phyloP scores from a whole-genome alignment of 805 yeast genomes.

The Metschnikowia lunata region DNA sequence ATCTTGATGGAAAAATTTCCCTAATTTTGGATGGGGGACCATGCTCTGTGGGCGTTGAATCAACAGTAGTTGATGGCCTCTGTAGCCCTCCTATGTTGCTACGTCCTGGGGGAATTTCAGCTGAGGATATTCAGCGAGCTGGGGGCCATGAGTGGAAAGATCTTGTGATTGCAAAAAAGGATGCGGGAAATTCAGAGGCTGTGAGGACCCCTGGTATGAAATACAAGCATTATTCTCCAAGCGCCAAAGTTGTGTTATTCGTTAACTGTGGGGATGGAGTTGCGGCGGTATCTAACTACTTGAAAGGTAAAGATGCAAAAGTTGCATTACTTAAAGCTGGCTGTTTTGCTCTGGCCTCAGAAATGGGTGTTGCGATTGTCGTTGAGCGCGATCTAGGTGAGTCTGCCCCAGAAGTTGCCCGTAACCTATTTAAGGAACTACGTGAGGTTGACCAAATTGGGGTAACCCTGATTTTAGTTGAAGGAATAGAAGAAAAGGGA shows the following conservation, averaged over 20 bases:
- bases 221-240: slow-evolving; percentile 91
- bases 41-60: slow-evolving; percentile 85
- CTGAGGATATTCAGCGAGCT: slow-evolving; percentile 60
- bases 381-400: slow-evolving; percentile 40
- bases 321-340: slow-evolving; percentile 51
- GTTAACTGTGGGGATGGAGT: slow-evolving; percentile 45
- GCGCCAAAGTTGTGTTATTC: slow-evolving; percentile 73
- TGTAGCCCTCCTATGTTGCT: slow-evolving; percentile 79
- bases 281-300: slow-evolving; percentile 26
- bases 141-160: slow-evolving; percentile 72
- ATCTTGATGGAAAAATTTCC: slow-evolving; percentile 76
- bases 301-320: slow-evolving; percentile 21
- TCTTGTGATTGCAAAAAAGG: slow-evolving; percentile 58
- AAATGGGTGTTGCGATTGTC: slow-evolving; percentile 12
- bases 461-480: slow-evolving; percentile 74
- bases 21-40: slow-evolving; percentile 87
- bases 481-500: slow-evolving; percentile 67
- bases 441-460: slow-evolving; percentile 70
- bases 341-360: slow-evolving; percentile 26
- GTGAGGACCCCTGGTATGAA: slow-evolving; percentile 98
- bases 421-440: slow-evolving; percentile 65
- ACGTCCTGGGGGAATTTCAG: slow-evolving; percentile 90
- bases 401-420: slow-evolving; percentile 60
- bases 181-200: slow-evolving; percentile 60
- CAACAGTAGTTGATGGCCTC: slow-evolving; percentile 91